Base-by-base conservation (phyloP, 1,139 yeast genomes). In the Lodderomyces metapsilosis region DNA sequence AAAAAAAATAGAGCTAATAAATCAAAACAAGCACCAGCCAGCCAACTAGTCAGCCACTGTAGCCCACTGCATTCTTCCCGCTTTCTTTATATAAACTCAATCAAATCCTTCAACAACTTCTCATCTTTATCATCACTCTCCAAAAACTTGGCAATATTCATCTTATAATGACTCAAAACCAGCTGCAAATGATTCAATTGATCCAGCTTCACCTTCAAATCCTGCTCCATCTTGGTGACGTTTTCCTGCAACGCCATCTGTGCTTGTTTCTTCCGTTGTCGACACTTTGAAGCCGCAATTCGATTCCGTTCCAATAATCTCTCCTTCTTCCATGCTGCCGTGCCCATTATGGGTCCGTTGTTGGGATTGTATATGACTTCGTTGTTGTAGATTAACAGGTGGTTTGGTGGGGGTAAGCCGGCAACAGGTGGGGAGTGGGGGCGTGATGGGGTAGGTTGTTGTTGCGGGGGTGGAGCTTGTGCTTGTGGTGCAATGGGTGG, bases 321-420 rank as follows among this genome's bases (percentile, higher is more conserved):
- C 42, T 84, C 88, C 49, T 81, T 77, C 53, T 84, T 84, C 89
- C 88, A 85, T 0, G 88, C 88, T 0, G 86, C 78, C 0, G 92
- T 84, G 2, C 92, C 92, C 0, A 89, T 89, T 15, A 82, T 76
- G 1, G 88, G 85, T 1, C 84, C 85, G 43, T 75, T 74, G 50
- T 78, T 70, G 1, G 85, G 84, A 49, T 80, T 78, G 55, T 71
- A 80, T 8, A 80, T 79, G n/a, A 80, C 78, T 51, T 81, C 82
- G 53, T 80, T 77, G 51, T 78, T 74, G 56, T 79, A 81, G 11
- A 80, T 62, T 13, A 80, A 59, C 49, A 69, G 80, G 48, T 75
- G 79, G 47, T 74, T 71, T 6, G 84, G 76, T 1, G 77, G 76
- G 0, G 76, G 85, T 0, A 80, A 72, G 1, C 75, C 76, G 0